Evolutionary conservation across 2,329 filamentous ascomycete genomes (phyloP), one percentile per base, ranked within the genome.

Genomic region (Ophiocordyceps australis): DNA sequence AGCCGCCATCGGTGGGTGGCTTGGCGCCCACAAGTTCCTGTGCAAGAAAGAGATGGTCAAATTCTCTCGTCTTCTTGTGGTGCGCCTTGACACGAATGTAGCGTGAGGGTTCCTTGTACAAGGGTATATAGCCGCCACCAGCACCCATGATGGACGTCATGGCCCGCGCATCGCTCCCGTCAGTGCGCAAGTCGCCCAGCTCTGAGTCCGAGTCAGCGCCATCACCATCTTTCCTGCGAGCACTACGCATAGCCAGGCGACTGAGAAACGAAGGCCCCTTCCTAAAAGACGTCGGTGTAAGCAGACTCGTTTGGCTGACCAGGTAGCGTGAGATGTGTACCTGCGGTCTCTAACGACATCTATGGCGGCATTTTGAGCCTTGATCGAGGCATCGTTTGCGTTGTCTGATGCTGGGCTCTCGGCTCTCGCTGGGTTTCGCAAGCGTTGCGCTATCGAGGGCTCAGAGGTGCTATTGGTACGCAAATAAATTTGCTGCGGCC

Each of bases 251-350:
- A 39, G 61, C 63, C 28, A 75, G 63, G 28, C 83, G 78, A 48
- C 82, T 91, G 16, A 98, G 66, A 45, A 98, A 93, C 10, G 83
- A 93, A 12, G 77, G 70, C 16, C 79, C 76, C 55, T 93, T 94
- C 50, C 78, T 92, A 20, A 17, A 14, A 24, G 16, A 9, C 25
- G 37, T n/a, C n/a, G n/a, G n/a, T n/a, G n/a, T n/a, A n/a, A n/a
- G n/a, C n/a, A n/a, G n/a, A n/a, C n/a, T n/a, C n/a, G n/a, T n/a
- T n/a, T n/a, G n/a, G n/a, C n/a, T n/a, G n/a, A n/a, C n/a, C n/a
- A n/a, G n/a, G n/a, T n/a, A n/a, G n/a, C n/a, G n/a, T n/a, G n/a
- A n/a, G n/a, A 16, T 16, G 28, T 41, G 27, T 54, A 78, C 74
- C 66, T 78, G 53, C 74, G 77, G 32, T 78, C 73, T 45, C 60